Evolutionary conservation across 2,329 filamentous ascomycete species (phyloP), one percentile per base, ranked within the genome.

Genomic region (Colletotrichum australisinense): DNA sequence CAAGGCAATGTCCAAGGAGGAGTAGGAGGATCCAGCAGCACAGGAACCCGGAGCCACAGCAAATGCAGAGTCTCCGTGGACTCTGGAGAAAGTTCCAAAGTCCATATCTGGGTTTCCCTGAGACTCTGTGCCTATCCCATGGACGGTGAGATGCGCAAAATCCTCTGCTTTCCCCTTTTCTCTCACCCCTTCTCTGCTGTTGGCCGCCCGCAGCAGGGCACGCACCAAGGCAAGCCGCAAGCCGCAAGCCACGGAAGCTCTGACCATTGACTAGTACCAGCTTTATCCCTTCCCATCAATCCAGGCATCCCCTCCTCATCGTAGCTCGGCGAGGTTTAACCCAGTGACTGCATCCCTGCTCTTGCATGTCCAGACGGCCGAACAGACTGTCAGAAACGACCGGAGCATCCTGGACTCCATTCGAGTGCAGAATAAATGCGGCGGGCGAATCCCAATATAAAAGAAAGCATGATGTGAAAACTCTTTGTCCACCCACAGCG

Each of bases 261-360:
- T 73, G 67, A 62, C 67, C 70, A 69, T 65, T 22, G 63, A 7
- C 28, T 30, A 49, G 53, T 24, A 30, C 67, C 52, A 63, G 67
- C 67, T 49, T 7, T 35, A 49, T 63, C 58, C 58, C 35, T 32
- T 58, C 58, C 28, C 32, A 22, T 53, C 66, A 42, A 22, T 19
- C 53, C 52, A 26, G 46, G 63, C 52, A 32, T 60, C 58, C 49
- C 46, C 46, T 53, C n/a, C 49, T 56, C 46, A 30, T 53, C 52
- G 22, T 49, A 53, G 58, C 67, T 62, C n/a, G 49, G 67, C 60
- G 60, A 67, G 49, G 57, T 67, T 46, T 42, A 71, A 26, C 35
- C 68, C 52, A 74, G 35, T 30, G 59, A 53, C 22, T 38, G 28
- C 12, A 74, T 59, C 72, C 72, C 69, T 74, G 72, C 63, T 58